Evolutionary conservation across 441 rosid species (phyloP).

Genomic region (Eruca vesicaria): DNA sequence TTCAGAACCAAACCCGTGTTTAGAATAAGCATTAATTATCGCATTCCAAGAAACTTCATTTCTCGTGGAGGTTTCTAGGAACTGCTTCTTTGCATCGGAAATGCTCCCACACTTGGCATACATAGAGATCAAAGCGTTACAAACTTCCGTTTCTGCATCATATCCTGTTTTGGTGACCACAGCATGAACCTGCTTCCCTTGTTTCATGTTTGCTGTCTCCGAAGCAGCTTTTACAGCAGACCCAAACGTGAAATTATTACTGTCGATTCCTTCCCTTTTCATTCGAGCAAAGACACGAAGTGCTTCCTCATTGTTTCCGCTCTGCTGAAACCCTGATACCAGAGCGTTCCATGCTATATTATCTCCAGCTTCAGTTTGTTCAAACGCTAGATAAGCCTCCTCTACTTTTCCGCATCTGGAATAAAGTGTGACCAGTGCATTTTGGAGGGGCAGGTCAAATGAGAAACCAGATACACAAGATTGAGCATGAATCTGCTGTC

Average conservation of each 20-base stretch:
- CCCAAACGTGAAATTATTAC: constrained; percentile 57
- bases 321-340: constrained; percentile 61
- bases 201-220: constrained; percentile 63
- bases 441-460: constrained; percentile 67
- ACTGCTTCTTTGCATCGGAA: constrained; percentile 54
- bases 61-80: constrained; percentile 48
- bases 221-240: constrained; percentile 70
- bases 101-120: constrained; percentile 70
- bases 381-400: constrained; percentile 73
- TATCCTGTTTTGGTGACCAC: constrained; percentile 59
- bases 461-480: constrained; percentile 66
- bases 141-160: constrained; percentile 57
- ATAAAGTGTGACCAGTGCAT: constrained; percentile 82
- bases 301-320: constrained; percentile 58
- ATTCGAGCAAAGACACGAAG: constrained; percentile 54
- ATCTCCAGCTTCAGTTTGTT: constrained; percentile 62
- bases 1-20: constrained; percentile 59
- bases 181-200: constrained; percentile 79
- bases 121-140: constrained; percentile 61
- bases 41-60: constrained; percentile 74
- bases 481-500: constrained; percentile 82
- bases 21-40: constrained; percentile 63
- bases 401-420: constrained; percentile 68
- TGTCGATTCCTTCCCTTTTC: constrained; percentile 42
- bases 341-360: constrained; percentile 76